phyloP scores from a whole-genome alignment of 2,329 filamentous ascomycete genomes.

The Massarina eburnea region DNA sequence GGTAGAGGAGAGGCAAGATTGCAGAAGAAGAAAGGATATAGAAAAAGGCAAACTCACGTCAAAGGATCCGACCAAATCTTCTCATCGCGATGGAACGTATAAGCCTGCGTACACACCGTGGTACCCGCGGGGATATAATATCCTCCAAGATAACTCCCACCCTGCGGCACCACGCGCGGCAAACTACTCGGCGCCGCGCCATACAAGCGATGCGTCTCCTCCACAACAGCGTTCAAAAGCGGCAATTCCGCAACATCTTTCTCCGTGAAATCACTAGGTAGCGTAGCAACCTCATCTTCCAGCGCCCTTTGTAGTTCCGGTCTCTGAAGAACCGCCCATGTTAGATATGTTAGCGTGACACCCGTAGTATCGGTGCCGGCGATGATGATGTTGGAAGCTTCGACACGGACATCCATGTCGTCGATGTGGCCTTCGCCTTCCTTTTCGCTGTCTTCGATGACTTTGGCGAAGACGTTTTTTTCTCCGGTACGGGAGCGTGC shows the following conservation, averaged over 20 bases:
- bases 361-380: conserved; percentile 40
- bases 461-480: conserved; percentile 31
- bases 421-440: conserved; percentile 20
- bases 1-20: too few species aligned
- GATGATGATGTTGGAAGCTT: conserved; percentile 36
- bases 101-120: conserved; percentile 43
- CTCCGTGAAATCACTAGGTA: conserved; percentile 18
- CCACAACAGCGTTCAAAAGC: conserved; percentile 39
- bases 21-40: too few species aligned
- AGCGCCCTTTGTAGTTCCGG: conserved; percentile 21
- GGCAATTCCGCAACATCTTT: conserved; percentile 32
- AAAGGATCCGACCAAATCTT: conserved; percentile 22
- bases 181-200: conserved; percentile 39
- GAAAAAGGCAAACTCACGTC: conserved; percentile 13
- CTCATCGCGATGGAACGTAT: conserved; percentile 41
- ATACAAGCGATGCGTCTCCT: conserved; percentile 44
- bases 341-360: conserved; percentile 36
- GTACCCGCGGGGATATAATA: conserved; percentile 39
- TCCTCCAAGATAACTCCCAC: conserved; percentile 37
- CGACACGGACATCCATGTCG: conserved; percentile 30
- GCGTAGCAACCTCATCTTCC: conserved; percentile 22
- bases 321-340: conserved; percentile 33
- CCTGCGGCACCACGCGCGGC: conserved; percentile 38
- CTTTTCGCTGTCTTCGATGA: conserved; percentile 24
- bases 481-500: conserved; percentile 32